A percentile compares a stretch with the other conserved stretches of the same genome.
Evolutionary conservation across 2,329 filamentous ascomycete species (phyloP).

Genomic region (Cryphonectria japonica): DNA sequence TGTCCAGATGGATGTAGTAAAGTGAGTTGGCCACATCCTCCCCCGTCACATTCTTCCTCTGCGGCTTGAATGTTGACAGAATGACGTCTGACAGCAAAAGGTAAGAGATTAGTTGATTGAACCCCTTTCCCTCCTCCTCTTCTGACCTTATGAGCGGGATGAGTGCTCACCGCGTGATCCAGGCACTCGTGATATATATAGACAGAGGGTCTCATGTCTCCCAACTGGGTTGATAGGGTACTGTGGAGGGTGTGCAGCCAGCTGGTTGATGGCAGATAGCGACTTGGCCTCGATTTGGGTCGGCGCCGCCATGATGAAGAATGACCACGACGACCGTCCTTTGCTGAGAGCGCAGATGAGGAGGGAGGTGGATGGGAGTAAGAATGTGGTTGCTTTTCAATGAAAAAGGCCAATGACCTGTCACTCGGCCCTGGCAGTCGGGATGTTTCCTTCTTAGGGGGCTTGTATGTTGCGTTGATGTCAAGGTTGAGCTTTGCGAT

Average conservation of each 20-base stretch:
- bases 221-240: conserved; percentile 78
- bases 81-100: conserved; percentile 71
- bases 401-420: not conserved
- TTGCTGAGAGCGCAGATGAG: not conserved
- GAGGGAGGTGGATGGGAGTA: not conserved
- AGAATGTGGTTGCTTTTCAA: not conserved
- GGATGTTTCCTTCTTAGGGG: not conserved
- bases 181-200: conserved; percentile 93
- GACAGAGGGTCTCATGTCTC: conserved; percentile 70
- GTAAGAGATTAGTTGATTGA: conserved; percentile 26
- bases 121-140: not conserved
- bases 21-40: conserved; percentile 86
- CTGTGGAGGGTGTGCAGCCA: conserved; percentile 84
- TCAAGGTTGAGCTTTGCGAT: not conserved
- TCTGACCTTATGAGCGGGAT: conserved; percentile 6
- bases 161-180: conserved; percentile 75
- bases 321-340: not conserved
- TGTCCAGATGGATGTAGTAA: conserved; percentile 86
- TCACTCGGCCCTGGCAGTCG: not conserved
- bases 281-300: conserved; percentile 76
- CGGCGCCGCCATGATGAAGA: conserved; percentile 35
- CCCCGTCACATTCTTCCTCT: conserved; percentile 83
- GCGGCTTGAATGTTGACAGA: conserved; percentile 87
- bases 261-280: conserved; percentile 74
- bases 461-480: not conserved